Evolutionary conservation across 345 rosid species (phyloP).

Genomic region (Geranium brycei): DNA sequence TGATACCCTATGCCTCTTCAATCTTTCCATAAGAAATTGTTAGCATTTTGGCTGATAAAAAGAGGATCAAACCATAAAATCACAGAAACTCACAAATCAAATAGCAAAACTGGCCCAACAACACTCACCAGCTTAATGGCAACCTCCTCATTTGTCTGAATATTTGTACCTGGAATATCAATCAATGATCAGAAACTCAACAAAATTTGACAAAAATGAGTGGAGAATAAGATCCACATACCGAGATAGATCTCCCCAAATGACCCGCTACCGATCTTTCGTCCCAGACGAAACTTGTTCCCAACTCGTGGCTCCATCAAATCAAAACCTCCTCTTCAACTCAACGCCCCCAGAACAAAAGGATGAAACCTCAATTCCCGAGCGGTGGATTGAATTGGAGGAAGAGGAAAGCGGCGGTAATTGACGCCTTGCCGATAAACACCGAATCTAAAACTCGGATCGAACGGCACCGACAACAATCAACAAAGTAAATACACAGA

Average conservation of each 20-base stretch:
- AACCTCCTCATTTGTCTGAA: constrained; percentile 92
- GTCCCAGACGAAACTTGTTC: constrained; percentile 75
- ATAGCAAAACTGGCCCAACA: neutral
- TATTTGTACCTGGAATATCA: constrained; percentile 49
- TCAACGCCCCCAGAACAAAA: neutral
- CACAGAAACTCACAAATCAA: no score
- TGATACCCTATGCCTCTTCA: no score
- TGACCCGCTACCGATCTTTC: constrained; percentile 95
- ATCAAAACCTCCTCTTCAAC: constrained; percentile 1
- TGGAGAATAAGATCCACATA: constrained; percentile 16
- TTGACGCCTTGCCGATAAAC: neutral
- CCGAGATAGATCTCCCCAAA: constrained; percentile 98
- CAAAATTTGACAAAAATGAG: constrained; percentile 1
- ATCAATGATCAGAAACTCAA: neutral
- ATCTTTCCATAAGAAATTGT: no score
- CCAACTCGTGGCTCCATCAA: constrained; percentile 83
- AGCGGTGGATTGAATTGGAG: neutral
- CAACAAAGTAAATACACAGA: neutral
- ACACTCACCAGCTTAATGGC: constrained; percentile 93
- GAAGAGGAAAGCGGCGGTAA: neutral
- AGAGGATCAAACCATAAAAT: neutral
- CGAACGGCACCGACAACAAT: neutral
- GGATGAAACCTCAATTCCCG: neutral
- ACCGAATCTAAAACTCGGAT: neutral
- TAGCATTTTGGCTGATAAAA: neutral